Evolutionary conservation across 176 grass and related monocot genomes (phyloP).

Genomic region (Avena eriantha): DNA sequence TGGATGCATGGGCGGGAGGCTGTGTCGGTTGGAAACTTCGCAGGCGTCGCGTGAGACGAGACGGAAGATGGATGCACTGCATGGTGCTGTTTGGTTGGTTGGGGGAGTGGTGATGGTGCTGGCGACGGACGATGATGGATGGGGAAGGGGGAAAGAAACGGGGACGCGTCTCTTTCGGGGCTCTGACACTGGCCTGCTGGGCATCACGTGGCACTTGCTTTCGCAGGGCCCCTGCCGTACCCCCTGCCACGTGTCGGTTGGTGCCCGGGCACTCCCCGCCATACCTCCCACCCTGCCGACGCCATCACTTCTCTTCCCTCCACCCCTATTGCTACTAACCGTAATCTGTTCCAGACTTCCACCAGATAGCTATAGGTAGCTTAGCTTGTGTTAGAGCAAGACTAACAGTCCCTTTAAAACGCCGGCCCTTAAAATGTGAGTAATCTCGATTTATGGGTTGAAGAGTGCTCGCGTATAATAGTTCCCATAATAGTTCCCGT

Average conservation of each 20-base stretch:
- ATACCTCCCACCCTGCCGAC: conserved; percentile 50
- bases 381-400: no score
- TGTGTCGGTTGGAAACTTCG: conserved; percentile 82
- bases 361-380: not conserved
- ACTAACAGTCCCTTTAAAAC: no score
- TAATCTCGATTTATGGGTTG: no score
- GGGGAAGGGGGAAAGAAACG: not conserved
- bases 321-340: not conserved
- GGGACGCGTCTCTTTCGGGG: conserved; percentile 48
- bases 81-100: not conserved
- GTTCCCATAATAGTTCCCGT: no score
- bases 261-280: conserved; percentile 33
- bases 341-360: not conserved
- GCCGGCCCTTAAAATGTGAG: no score
- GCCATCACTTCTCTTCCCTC: not conserved
- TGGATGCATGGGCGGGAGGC: not conserved
- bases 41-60: not conserved
- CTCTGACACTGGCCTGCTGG: conserved; percentile 75
- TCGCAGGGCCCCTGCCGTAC: conserved; percentile 64
- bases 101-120: not conserved
- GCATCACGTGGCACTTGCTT: conserved; percentile 69
- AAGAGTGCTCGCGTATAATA: no score
- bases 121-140: conserved; percentile 2
- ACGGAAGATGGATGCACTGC: not conserved
- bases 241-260: conserved; percentile 68